A percentile compares a stretch with the other conserved stretches of the same genome.
Conservation (phyloP, 73 alveolate genomes). For the Uronychia binucleata region DNA sequence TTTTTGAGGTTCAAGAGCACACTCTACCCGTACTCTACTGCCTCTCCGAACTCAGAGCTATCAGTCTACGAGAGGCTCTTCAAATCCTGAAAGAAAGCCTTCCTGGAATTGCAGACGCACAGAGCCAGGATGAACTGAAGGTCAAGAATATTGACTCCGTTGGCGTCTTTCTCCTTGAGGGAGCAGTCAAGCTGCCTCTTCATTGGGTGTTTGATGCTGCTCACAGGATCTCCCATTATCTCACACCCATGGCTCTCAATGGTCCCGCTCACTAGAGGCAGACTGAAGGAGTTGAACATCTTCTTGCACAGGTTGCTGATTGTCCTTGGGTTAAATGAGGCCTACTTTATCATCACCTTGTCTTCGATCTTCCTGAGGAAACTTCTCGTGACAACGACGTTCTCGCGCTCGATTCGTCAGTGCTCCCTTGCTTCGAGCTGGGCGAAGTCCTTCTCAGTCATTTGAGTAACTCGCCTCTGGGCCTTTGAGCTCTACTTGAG, state of each 20-base stretch:
- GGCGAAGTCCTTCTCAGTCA: not conserved
- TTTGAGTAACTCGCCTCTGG: not conserved
- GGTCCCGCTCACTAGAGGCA: not conserved
- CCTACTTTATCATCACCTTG: not conserved
- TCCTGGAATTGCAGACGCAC: not conserved
- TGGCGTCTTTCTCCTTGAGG: not conserved
- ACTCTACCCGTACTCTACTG: not conserved
- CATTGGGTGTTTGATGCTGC: not conserved
- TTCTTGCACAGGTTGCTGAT: not conserved
- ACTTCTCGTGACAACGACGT: not conserved
- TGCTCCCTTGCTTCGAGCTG: not conserved
- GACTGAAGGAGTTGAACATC: not conserved
- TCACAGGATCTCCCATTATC: not conserved
- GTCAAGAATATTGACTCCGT: not conserved
- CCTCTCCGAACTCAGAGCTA: not conserved
- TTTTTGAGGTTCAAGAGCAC: not conserved
- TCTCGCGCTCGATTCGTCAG: not conserved
- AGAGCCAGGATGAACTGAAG: not conserved
- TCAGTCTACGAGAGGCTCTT: not conserved
- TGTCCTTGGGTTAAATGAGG: not conserved
- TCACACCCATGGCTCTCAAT: not conserved
- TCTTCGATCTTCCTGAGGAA: not conserved
- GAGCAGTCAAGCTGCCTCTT: not conserved
- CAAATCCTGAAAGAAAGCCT: not conserved
- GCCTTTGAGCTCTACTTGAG: not conserved